Conservation (phyloP, 805 yeast species). For the Blastobotrys terrestris region DNA sequence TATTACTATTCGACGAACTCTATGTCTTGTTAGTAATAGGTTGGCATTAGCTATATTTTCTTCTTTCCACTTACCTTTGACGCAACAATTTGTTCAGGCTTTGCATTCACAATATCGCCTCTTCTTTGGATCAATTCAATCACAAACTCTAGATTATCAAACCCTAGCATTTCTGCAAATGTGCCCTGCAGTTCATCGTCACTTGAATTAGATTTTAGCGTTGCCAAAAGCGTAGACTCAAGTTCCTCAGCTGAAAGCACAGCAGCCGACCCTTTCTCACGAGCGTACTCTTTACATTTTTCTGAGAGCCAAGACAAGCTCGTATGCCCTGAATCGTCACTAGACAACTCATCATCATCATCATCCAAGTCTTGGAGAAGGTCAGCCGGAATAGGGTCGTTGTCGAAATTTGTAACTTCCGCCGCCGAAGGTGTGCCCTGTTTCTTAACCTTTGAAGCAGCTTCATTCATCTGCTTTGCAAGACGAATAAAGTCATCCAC, state of each 20-base stretch:
- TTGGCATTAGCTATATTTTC: slow-evolving; percentile 1
- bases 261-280: background rate
- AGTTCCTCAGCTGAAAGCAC: slow-evolving; percentile 1
- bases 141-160: slow-evolving; percentile 77
- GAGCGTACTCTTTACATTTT: background rate
- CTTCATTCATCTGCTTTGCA: background rate
- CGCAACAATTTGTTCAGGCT: slow-evolving; percentile 5
- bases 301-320: background rate
- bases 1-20: slow-evolving; percentile 6
- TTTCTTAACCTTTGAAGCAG: background rate
- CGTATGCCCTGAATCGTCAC: background rate
- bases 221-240: slow-evolving; percentile 7
- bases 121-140: slow-evolving; percentile 48
- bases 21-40: slow-evolving; percentile 11
- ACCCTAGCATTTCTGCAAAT: slow-evolving; percentile 76
- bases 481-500: background rate
- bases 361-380: background rate
- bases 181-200: slow-evolving; percentile 64
- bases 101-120: slow-evolving; percentile 21
- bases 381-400: background rate
- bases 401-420: background rate
- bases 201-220: slow-evolving; percentile 23
- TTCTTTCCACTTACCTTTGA: background rate
- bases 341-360: background rate
- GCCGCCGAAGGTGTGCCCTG: background rate